Evolutionary conservation across 192 early-diverging fungal species (phyloP), one percentile per base, ranked within the genome.

Genomic region (Obelidium mucronatum): DNA sequence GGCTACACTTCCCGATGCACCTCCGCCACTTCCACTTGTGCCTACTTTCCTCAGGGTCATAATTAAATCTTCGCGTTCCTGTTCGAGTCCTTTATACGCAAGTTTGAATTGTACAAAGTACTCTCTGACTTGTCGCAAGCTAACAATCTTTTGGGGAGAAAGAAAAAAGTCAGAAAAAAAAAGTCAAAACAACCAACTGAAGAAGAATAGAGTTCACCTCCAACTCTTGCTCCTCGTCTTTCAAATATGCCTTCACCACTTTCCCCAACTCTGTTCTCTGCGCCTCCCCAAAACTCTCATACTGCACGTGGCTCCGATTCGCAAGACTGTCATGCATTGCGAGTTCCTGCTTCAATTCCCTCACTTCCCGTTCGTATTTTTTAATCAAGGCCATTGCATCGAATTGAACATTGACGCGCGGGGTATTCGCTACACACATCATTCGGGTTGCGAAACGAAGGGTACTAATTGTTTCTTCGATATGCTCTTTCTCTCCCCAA

Each of bases 391-490:
- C 89, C 24, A 89, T 24, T 1, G 89, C 88, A 67, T 90, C 89
- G 65, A 85, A 88, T 63, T 90, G 88, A 3, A 90, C 80, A 74
- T 90, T 90, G 37, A 88, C 35, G 52, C 82, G 78, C 31, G 89
- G 89, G 2, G 82, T 80, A 67, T 80, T 84, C 34, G 81, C 62
- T 1, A 90, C 89, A 67, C 89, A 90, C 87, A 89, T 90, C 89
- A 90, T 90, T 17, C 89, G 73, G 6, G 88, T 90, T 3, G 88
- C 88, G 73, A 90, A 90, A 6, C 89, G 76, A 17, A 90, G 81
- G 3, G 89, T 90, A 15, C 83, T 86, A 24, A 90, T 90, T 17
- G 89, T 90, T 87, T 90, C 89, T 78, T 90, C 89, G 24, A 89
- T 84, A 69, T 88, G 82, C 8, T 81, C 77, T 3, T 52, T 40